Percentiles rank a stretch among this genome's conserved stretches.
Evolutionary conservation across 2,329 filamentous ascomycete genomes (phyloP).

Genomic region (Xylogone sp.): DNA sequence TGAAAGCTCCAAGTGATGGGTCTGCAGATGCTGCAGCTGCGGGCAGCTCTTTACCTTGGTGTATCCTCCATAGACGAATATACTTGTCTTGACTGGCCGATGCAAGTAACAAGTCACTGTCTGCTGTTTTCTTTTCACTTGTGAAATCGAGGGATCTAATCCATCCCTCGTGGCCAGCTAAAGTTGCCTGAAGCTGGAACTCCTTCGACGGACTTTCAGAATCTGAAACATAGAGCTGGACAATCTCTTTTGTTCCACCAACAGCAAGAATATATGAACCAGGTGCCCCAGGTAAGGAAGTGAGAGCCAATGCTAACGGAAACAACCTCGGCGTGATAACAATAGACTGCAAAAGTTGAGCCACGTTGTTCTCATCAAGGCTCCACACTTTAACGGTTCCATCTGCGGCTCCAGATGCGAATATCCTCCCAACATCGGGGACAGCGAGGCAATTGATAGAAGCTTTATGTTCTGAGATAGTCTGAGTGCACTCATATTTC

Average conservation of each 20-base stretch:
- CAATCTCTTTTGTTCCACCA: constrained; percentile 77
- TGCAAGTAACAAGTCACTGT: constrained; percentile 73
- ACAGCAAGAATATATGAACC: constrained; percentile 68
- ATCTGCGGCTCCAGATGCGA: constrained; percentile 81
- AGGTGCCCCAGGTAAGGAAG: constrained; percentile 46
- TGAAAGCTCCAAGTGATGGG: constrained; percentile 52
- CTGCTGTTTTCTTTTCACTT: constrained; percentile 48
- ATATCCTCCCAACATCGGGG: constrained; percentile 29
- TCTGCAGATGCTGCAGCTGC: constrained; percentile 52
- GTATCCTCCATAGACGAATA: constrained; percentile 86
- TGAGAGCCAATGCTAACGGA: constrained; percentile 72
- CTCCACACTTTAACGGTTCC: constrained; percentile 69
- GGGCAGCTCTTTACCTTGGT: constrained; percentile 63
- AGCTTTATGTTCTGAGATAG: constrained; percentile 62
- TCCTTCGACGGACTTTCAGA: constrained; percentile 30
- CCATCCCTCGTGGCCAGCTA: constrained; percentile 93
- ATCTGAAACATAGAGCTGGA: constrained; percentile 73
- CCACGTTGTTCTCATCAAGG: constrained; percentile 41
- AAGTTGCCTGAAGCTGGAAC: constrained; percentile 71
- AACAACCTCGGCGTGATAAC: constrained; percentile 75
- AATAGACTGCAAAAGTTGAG: constrained; percentile 65
- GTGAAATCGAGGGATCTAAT: constrained; percentile 81
- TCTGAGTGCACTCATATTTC: constrained; percentile 42
- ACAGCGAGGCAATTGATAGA: constrained; percentile 68
- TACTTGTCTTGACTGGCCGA: constrained; percentile 98